Conservation (phyloP, 2,329 filamentous ascomycete species). For the Dothistroma septosporum region DNA sequence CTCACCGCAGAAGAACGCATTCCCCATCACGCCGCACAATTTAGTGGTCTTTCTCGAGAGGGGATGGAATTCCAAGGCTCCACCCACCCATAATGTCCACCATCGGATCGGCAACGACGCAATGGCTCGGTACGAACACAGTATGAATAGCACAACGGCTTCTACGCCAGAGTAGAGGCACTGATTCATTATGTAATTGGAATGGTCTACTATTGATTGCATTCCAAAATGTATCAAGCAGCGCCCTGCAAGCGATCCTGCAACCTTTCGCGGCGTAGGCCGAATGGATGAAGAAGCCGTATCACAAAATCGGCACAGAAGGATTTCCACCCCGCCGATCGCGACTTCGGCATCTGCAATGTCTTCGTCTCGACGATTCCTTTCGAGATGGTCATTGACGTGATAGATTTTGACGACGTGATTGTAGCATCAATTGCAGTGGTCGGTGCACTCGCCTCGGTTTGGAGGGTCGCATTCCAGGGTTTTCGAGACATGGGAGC, state of each 20-base stretch:
- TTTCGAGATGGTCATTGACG: slow-evolving; percentile 12
- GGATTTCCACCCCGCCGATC: slow-evolving; percentile 2
- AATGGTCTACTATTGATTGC: not conserved
- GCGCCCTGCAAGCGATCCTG: slow-evolving; percentile 1
- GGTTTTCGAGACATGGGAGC: slow-evolving; percentile 1
- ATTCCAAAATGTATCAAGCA: not conserved
- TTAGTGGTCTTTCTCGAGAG: not conserved
- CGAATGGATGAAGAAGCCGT: not conserved
- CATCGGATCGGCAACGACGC: not conserved
- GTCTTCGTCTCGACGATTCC: slow-evolving; percentile 11
- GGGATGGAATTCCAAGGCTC: not conserved
- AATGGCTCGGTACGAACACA: not conserved
- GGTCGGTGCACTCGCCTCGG: slow-evolving; percentile 5
- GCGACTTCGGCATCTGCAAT: slow-evolving; percentile 11
- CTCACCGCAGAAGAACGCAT: too few species aligned
- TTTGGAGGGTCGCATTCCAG: not conserved
- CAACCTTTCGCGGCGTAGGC: not conserved
- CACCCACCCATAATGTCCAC: not conserved
- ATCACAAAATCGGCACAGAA: not conserved
- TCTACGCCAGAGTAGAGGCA: not conserved
- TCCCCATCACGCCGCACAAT: too few species aligned
- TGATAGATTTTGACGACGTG: slow-evolving; percentile 10
- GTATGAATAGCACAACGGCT: not conserved
- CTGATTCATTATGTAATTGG: slow-evolving; percentile 1
- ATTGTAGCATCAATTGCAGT: slow-evolving; percentile 6